These are phyloP conservation scores for Odontarrhena argentea DNA, from an alignment of 345 rosid species.

Conservation along the genomic window DNA sequence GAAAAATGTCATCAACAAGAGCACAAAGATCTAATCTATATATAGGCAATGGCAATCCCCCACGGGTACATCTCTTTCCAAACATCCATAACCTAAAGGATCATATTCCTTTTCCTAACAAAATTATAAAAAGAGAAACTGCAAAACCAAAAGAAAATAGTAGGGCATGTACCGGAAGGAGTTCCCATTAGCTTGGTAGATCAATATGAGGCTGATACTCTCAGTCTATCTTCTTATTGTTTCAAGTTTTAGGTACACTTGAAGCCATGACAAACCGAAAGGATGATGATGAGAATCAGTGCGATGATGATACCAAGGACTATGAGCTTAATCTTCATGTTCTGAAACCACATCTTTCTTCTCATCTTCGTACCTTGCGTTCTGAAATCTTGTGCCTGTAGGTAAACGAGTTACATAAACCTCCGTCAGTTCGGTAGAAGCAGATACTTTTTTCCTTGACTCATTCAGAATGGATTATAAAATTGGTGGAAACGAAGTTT, in stretches of 20 bases:
- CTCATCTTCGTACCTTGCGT: slow-evolving; percentile 68
- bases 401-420: too few species aligned
- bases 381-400: slow-evolving; percentile 78
- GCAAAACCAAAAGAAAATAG: not conserved
- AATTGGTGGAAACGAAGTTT: not conserved
- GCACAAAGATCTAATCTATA: slow-evolving; percentile 19
- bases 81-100: slow-evolving; percentile 20
- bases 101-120: slow-evolving; percentile 12
- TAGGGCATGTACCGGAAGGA: slow-evolving; percentile 1
- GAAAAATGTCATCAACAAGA: slow-evolving; percentile 6
- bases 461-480: not conserved
- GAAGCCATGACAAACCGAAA: slow-evolving; percentile 62
- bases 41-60: slow-evolving; percentile 13
- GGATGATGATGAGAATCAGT: slow-evolving; percentile 61
- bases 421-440: too few species aligned
- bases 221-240: not conserved
- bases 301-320: slow-evolving; percentile 61
- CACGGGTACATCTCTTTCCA: slow-evolving; percentile 17
- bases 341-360: slow-evolving; percentile 79
- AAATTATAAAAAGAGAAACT: not conserved
- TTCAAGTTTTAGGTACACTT: slow-evolving; percentile 45
- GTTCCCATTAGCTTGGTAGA: slow-evolving; percentile 10
- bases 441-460: not conserved
- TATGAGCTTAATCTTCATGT: slow-evolving; percentile 80
- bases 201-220: slow-evolving; percentile 5